Conservation (phyloP, 2,329 filamentous ascomycete genomes). For the Penicillium sp. region DNA sequence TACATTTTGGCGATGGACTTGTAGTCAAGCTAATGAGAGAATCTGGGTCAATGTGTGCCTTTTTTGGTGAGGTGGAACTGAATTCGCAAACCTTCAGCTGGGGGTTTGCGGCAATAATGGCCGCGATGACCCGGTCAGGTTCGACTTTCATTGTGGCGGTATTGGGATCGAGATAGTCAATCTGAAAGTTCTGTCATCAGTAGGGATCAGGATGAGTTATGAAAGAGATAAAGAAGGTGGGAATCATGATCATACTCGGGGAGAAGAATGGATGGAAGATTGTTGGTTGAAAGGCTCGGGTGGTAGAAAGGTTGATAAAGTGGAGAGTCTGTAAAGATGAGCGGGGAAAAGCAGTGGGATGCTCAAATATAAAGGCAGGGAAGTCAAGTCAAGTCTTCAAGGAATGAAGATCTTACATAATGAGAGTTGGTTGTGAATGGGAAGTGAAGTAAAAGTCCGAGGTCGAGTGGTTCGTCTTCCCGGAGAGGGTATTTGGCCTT, state of each 20-base stretch:
- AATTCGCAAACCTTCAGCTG: neutral
- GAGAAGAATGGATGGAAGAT: neutral
- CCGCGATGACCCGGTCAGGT: neutral
- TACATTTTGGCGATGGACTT: slow-evolving; percentile 47
- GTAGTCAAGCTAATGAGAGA: slow-evolving; percentile 47
- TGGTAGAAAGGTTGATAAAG: neutral
- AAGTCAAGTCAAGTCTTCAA: neutral
- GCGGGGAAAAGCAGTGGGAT: neutral
- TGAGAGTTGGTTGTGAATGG: neutral
- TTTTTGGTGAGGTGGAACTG: neutral
- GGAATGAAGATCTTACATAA: neutral
- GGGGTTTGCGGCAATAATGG: slow-evolving; percentile 1
- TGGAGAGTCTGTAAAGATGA: neutral
- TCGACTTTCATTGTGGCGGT: neutral
- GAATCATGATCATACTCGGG: neutral
- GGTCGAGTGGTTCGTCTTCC: too few relatives aligned
- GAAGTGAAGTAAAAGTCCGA: neutral
- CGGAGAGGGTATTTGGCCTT: too few relatives aligned
- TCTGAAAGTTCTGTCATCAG: neutral
- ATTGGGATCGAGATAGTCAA: neutral
- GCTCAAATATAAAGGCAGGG: neutral
- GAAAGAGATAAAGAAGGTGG: neutral
- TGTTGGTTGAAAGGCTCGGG: neutral
- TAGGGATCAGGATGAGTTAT: neutral
- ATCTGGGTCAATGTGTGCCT: neutral